Evolutionary conservation across 176 grass and related monocot genomes (phyloP).

Genomic region (Avena insularis): DNA sequence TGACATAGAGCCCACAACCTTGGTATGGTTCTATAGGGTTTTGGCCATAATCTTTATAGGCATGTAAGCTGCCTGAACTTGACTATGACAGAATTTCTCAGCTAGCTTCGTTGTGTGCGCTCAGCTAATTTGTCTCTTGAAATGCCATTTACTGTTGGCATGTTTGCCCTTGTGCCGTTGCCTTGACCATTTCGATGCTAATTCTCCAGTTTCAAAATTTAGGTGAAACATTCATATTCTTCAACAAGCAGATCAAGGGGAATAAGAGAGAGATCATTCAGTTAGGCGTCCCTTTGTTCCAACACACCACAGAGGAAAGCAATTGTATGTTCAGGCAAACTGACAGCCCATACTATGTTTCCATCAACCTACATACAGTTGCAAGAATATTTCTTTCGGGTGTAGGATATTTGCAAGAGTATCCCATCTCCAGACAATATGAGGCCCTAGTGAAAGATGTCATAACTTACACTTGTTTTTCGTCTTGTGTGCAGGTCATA

Average conservation of each 20-base stretch:
- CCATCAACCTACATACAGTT: conserved; percentile 9
- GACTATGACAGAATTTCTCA: neutral
- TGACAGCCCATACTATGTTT: neutral
- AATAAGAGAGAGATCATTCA: conserved; percentile 99
- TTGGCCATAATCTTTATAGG: conserved; percentile 27
- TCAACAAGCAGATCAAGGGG: conserved; percentile 98
- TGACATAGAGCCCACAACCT: conserved; percentile 25
- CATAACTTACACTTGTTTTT: conserved; percentile 36
- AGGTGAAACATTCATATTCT: conserved; percentile 99
- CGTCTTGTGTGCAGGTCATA: conserved; percentile 70
- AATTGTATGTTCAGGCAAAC: conserved; percentile 68
- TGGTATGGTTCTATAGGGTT: neutral
- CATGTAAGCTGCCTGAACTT: conserved; percentile 44
- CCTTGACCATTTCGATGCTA: conserved; percentile 17
- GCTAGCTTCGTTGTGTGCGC: neutral
- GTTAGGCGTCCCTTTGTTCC: conserved; percentile 88
- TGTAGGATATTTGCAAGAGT: conserved; percentile 39
- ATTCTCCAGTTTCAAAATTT: conserved; percentile 45
- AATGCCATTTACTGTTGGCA: neutral
- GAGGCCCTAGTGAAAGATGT: conserved; percentile 37
- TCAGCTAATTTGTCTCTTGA: neutral
- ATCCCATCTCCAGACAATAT: conserved; percentile 37
- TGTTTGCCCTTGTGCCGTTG: neutral
- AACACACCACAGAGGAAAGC: conserved; percentile 86
- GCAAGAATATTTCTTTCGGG: conserved; percentile 51